phyloP scores from a whole-genome alignment of 148 eudicot genomes.

The Spergularia marina region DNA sequence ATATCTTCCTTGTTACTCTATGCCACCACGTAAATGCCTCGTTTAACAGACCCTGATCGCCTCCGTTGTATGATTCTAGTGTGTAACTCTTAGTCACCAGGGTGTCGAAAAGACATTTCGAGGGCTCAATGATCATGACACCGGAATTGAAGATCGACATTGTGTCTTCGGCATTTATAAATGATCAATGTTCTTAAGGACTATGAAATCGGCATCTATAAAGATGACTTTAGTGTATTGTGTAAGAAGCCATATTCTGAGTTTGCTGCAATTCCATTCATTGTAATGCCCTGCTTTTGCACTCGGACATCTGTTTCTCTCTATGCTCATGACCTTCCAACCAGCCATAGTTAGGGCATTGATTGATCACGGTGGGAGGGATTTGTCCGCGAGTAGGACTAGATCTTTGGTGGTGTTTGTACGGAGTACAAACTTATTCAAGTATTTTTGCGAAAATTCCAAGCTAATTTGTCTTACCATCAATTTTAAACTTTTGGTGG shows the following conservation, averaged over 20 bases:
- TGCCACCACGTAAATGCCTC: conserved; percentile 20
- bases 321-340: conserved; percentile 6
- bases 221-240: conserved; percentile 1
- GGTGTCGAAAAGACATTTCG: background rate
- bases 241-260: conserved; percentile 6
- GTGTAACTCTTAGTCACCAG: conserved; percentile 1
- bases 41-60: conserved; percentile 10
- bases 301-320: conserved; percentile 2
- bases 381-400: conserved; percentile 5
- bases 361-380: conserved; percentile 2
- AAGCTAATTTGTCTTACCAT: too few species aligned
- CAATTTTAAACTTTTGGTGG: too few species aligned
- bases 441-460: too few species aligned
- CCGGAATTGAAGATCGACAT: conserved; percentile 15
- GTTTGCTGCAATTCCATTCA: conserved; percentile 20
- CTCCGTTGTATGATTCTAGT: conserved; percentile 5
- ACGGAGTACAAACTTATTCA: too few species aligned
- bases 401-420: conserved; percentile 18
- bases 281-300: conserved; percentile 12
- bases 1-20: conserved; percentile 6
- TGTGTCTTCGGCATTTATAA: conserved; percentile 9
- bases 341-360: background rate
- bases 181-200: conserved; percentile 7
- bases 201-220: conserved; percentile 7
- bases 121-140: background rate